Evolutionary conservation across 192 early-diverging fungal genomes (phyloP), one percentile per base, ranked within the genome.

Genomic region (Umbelopsis vinacea): DNA sequence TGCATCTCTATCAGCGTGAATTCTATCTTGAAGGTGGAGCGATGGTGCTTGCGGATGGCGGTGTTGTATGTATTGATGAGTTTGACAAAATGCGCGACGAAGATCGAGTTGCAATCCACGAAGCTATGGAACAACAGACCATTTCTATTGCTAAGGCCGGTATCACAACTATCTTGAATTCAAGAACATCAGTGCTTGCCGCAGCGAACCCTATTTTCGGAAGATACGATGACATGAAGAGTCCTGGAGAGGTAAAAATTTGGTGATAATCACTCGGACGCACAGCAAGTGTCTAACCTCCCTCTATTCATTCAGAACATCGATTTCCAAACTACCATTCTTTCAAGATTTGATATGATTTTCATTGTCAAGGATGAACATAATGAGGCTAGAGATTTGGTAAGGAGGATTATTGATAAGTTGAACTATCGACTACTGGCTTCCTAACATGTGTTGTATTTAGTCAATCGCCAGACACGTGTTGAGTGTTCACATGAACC

Each of bases 1-100:
- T 46, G 50, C 55, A 33, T 43, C 14, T 57, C 14, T n/a, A 60
- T 70, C 76, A 89, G 88, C 87, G 98, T 37, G 98, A 98, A 77
- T 99, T 99, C 79, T 93, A 94, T 71, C 84, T 99, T 46, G 98
- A 99, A 83, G 98, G 94, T 68, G 98, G 98, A 40, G 98, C 98
- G 2, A 98, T 99, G 97, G 97, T 99, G 23, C 86, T 99, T 71
- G 96, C 96, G 5, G 97, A 98, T 80, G 96, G 97, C 55, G 98
- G 97, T 77, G 96, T 98, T 52, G 96, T 99, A 46, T 99, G 98
- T 85, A 99, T 99, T 78, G 98, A 99, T 85, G 98, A 99, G 85
- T 99, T 99, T 80, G 98, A 99, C 83, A 99, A 99, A 86, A 99
- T 99, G 98, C 88, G 96, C 71, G 96, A 98, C 52, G 97, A 98